Evolutionary conservation across 2,329 filamentous ascomycete species (phyloP).

Genomic region (Thermomyces lanuginosus): DNA sequence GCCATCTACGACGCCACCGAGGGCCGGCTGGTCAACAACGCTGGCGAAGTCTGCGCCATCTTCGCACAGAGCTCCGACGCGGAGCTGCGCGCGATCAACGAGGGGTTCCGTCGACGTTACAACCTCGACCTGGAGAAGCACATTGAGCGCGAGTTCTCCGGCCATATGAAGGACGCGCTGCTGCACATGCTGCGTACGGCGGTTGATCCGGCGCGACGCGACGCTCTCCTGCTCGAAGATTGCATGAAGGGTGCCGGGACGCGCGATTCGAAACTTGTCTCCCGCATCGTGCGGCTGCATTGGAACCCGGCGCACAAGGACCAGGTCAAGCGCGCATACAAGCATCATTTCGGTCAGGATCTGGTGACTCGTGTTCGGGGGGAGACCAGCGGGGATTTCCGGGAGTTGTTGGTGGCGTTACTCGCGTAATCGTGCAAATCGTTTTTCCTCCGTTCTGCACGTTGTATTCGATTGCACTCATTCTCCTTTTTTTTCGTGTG

Average conservation of each 20-base stretch:
- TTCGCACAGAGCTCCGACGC: conserved; percentile 59
- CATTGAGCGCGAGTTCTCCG: conserved; percentile 68
- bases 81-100: conserved; percentile 66
- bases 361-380: conserved; percentile 55
- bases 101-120: conserved; percentile 59
- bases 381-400: conserved; percentile 76
- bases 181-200: conserved; percentile 64
- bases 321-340: conserved; percentile 64
- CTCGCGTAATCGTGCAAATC: conserved; percentile 30
- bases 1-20: conserved; percentile 64
- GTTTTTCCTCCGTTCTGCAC: too few species aligned
- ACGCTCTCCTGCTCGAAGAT: conserved; percentile 67
- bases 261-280: conserved; percentile 63
- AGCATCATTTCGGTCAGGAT: conserved; percentile 50
- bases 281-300: conserved; percentile 62
- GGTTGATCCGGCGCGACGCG: conserved; percentile 65
- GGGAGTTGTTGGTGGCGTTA: conserved; percentile 55
- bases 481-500: too few species aligned
- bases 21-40: conserved; percentile 38
- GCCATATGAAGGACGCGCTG: conserved; percentile 80
- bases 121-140: conserved; percentile 53
- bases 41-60: conserved; percentile 52
- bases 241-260: conserved; percentile 78
- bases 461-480: too few species aligned
- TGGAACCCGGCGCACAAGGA: conserved; percentile 64